Evolutionary conservation across 2,329 filamentous ascomycete species (phyloP).

Genomic region (Septoria linicola): DNA sequence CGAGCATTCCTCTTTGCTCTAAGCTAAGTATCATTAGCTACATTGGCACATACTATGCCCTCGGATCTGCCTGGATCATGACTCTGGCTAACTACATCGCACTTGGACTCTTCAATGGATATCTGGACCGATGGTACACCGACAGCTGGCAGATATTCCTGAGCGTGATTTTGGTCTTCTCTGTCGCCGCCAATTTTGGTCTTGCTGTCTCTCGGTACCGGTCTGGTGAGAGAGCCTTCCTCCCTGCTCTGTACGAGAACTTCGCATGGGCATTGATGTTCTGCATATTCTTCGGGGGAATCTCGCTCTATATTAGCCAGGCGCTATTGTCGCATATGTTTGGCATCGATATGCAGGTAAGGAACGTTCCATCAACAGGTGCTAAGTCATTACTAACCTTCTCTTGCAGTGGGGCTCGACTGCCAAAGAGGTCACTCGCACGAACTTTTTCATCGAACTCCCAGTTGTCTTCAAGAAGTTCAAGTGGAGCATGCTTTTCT

Average conservation of each 20-base stretch:
- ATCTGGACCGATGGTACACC: constrained; percentile 66
- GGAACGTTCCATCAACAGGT: constrained; percentile 44
- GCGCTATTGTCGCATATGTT: constrained; percentile 81
- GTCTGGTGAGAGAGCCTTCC: constrained; percentile 54
- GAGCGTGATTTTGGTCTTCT: constrained; percentile 65
- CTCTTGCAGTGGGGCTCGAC: constrained; percentile 59
- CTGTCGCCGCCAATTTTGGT: constrained; percentile 58
- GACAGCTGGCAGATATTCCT: constrained; percentile 66
- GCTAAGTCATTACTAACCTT: not conserved
- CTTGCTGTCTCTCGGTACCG: constrained; percentile 65
- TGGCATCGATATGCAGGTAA: constrained; percentile 79
- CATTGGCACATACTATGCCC: constrained; percentile 70
- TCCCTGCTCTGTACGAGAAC: constrained; percentile 55
- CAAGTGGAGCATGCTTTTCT: constrained; percentile 69
- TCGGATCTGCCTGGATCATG: constrained; percentile 66
- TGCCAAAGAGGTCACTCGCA: constrained; percentile 75
- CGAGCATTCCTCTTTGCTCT: constrained; percentile 62
- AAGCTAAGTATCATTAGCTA: constrained; percentile 72
- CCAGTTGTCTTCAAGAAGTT: constrained; percentile 76
- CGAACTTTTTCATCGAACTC: constrained; percentile 82
- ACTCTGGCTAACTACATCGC: constrained; percentile 69
- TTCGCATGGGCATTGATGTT: constrained; percentile 65
- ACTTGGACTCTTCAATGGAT: constrained; percentile 68
- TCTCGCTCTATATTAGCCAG: constrained; percentile 77
- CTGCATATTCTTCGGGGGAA: constrained; percentile 77